Percentiles rank a stretch among this genome's conserved stretches.
phyloP scores from a whole-genome alignment of 495 filamentous ascomycete genomes.

The Penicillium cinerascens region DNA sequence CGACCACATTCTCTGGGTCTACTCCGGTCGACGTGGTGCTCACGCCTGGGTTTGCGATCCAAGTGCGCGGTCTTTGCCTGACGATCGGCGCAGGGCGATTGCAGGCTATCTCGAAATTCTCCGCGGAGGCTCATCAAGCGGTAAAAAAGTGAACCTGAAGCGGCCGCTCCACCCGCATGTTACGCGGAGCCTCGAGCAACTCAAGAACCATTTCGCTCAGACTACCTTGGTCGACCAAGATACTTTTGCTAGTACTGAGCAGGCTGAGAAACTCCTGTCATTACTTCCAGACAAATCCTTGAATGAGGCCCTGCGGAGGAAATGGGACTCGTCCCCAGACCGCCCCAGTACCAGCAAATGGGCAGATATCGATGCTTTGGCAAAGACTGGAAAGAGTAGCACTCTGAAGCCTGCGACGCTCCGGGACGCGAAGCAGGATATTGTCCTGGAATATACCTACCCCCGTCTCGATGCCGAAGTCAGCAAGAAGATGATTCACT shows the following conservation, averaged over 20 bases:
- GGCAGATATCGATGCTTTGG: slow-evolving; percentile 86
- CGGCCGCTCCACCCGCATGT: slow-evolving; percentile 90
- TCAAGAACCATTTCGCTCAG: slow-evolving; percentile 71
- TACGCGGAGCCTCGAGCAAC: slow-evolving; percentile 75
- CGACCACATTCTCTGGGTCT: slow-evolving; percentile 95
- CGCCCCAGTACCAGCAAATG: slow-evolving; percentile 77
- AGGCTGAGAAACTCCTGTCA: slow-evolving; percentile 68
- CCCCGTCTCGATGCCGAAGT: slow-evolving; percentile 96
- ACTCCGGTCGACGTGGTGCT: slow-evolving; percentile 90
- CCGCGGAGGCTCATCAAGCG: slow-evolving; percentile 74
- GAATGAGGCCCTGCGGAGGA: slow-evolving; percentile 72
- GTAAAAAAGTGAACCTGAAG: slow-evolving; percentile 82
- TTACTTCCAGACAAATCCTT: slow-evolving; percentile 75
- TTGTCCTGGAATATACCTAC: slow-evolving; percentile 95
- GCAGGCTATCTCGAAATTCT: slow-evolving; percentile 86
- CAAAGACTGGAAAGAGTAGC: slow-evolving; percentile 66
- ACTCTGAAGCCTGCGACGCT: slow-evolving; percentile 62
- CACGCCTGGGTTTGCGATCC: slow-evolving; percentile 99
- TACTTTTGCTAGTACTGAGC: slow-evolving; percentile 67
- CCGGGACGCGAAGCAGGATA: slow-evolving; percentile 87
- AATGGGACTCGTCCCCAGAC: slow-evolving; percentile 81
- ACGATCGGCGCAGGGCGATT: slow-evolving; percentile 75
- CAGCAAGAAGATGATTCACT: slow-evolving; percentile 94
- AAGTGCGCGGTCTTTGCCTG: slow-evolving; percentile 75
- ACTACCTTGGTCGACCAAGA: slow-evolving; percentile 83